Conservation (phyloP, 116 monocot species). For the Iris pallida region DNA sequence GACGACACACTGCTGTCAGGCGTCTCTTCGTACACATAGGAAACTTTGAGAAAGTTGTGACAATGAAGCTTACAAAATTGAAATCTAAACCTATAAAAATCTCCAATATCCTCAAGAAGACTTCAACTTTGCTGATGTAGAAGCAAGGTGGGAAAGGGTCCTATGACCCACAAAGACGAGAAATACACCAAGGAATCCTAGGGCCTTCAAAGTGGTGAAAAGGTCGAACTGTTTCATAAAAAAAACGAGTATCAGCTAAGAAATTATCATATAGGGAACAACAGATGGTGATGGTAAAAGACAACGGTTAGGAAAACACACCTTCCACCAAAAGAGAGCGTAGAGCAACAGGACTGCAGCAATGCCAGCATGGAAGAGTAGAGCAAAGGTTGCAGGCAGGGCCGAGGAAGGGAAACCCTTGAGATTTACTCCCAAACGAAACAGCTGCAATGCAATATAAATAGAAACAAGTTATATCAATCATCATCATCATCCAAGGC, state of each 20-base stretch:
- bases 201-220: slow-evolving; percentile 81
- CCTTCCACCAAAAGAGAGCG: slow-evolving; percentile 89
- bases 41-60: too few species aligned
- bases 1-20: too few species aligned
- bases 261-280: neutral
- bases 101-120: slow-evolving; percentile 40
- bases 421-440: slow-evolving; percentile 63
- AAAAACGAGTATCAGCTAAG: neutral
- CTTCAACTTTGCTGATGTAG: slow-evolving; percentile 69
- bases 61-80: slow-evolving; percentile 6
- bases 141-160: slow-evolving; percentile 69
- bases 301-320: slow-evolving; percentile 1
- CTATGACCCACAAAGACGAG: slow-evolving; percentile 86
- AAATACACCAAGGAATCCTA: slow-evolving; percentile 59
- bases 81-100: neutral
- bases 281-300: neutral
- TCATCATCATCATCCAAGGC: too few species aligned
- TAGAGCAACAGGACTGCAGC: slow-evolving; percentile 82
- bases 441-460: slow-evolving; percentile 46
- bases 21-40: too few species aligned
- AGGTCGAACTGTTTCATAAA: slow-evolving; percentile 68
- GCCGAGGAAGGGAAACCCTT: slow-evolving; percentile 72
- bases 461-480: too few species aligned
- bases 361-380: slow-evolving; percentile 84
- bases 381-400: slow-evolving; percentile 42